phyloP scores from a whole-genome alignment of 176 grass and related monocot species.

The Rhynchospora tenuis region DNA sequence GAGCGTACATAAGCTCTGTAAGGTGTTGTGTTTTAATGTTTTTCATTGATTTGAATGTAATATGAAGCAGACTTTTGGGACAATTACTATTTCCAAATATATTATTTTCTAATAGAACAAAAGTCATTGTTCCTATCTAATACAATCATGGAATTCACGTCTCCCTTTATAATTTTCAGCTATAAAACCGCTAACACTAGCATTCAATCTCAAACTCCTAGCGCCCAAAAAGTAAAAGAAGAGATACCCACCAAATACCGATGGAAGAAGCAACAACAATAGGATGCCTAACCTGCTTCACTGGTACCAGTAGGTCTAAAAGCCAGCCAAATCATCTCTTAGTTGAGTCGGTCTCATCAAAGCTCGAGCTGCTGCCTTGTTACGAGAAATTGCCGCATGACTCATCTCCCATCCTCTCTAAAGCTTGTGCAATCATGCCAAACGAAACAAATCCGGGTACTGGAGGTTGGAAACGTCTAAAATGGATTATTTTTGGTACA shows the following conservation, averaged over 20 bases:
- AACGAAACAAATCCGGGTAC: not conserved
- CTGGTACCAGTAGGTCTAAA: not conserved
- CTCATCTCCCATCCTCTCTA: not conserved
- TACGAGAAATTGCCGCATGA: constrained; percentile 5
- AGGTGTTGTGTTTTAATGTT: not conserved
- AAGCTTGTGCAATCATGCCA: not conserved
- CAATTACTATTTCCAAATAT: not conserved
- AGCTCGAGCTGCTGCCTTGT: not conserved
- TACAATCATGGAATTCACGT: not conserved
- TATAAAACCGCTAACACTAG: not conserved
- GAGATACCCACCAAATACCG: not conserved
- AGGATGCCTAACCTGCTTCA: constrained; percentile 20
- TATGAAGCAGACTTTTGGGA: not conserved
- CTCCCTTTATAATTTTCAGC: not conserved
- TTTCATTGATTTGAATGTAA: not conserved
- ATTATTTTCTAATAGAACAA: not conserved
- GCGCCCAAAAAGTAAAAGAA: not conserved
- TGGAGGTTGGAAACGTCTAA: not conserved
- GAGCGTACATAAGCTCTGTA: too few species aligned
- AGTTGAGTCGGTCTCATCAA: not conserved
- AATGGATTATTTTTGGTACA: not conserved
- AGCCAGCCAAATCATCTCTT: not conserved
- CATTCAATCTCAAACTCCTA: not conserved
- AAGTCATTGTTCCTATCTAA: not conserved
- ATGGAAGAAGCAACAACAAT: constrained; percentile 20